Conservation (phyloP, 2,329 filamentous ascomycete species). For the Ophidiomyces ophidiicola region DNA sequence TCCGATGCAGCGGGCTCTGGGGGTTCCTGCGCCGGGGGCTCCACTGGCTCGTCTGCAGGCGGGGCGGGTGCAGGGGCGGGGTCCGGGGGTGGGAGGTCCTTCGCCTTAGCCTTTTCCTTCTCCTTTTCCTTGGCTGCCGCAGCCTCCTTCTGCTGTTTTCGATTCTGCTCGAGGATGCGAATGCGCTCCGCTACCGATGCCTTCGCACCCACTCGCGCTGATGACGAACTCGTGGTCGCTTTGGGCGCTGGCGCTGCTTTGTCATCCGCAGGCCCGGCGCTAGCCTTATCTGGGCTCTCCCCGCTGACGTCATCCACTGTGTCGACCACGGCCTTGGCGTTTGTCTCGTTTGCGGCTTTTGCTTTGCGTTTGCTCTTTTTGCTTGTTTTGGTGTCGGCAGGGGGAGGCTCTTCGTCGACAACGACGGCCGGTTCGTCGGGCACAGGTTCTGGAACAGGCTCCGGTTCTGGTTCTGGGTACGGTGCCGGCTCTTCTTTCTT, state of each 20-base stretch:
- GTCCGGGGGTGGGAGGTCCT: slow-evolving; percentile 23
- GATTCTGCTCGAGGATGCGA: slow-evolving; percentile 34
- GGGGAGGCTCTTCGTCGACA: slow-evolving; percentile 11
- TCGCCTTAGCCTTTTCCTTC: slow-evolving; percentile 29
- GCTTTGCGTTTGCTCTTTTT: slow-evolving; percentile 1
- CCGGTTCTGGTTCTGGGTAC: neutral
- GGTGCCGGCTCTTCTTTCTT: slow-evolving; percentile 1
- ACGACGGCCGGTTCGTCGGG: neutral
- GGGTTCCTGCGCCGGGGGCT: slow-evolving; percentile 11
- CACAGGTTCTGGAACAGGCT: neutral
- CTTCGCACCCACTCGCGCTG: slow-evolving; percentile 32
- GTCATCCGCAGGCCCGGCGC: slow-evolving; percentile 27
- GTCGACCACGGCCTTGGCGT: slow-evolving; percentile 24
- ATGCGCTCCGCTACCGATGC: slow-evolving; percentile 44
- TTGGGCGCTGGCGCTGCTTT: slow-evolving; percentile 29
- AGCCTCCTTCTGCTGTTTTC: slow-evolving; percentile 31
- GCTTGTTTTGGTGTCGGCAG: neutral
- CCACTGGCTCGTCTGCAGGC: slow-evolving; percentile 19
- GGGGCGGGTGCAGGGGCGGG: slow-evolving; percentile 20
- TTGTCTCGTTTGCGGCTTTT: slow-evolving; percentile 7
- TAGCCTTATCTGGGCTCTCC: slow-evolving; percentile 24
- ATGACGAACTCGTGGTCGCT: slow-evolving; percentile 26
- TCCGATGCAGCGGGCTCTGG: slow-evolving; percentile 12
- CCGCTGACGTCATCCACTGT: slow-evolving; percentile 26
- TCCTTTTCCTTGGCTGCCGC: slow-evolving; percentile 26